These are phyloP conservation scores for Ophiostoma quercus DNA, from an alignment of 2,329 filamentous ascomycete genomes.

Conservation along the genomic window DNA sequence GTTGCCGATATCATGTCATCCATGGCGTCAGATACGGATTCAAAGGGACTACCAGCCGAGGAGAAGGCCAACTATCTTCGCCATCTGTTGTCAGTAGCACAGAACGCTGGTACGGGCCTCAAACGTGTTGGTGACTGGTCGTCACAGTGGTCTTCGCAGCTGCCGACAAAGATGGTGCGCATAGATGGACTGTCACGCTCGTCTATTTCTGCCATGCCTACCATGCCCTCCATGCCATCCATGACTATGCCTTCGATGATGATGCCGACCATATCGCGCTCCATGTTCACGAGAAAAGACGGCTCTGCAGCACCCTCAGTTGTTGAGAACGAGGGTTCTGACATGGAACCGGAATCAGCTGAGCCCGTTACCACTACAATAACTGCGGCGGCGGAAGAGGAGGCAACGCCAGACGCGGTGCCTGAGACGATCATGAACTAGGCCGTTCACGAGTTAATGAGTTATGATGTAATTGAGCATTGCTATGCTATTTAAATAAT, in stretches of 20 bases:
- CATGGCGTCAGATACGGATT: slow-evolving; percentile 21
- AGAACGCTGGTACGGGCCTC: slow-evolving; percentile 44
- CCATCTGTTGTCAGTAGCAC: slow-evolving; percentile 46
- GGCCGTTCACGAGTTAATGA: neutral
- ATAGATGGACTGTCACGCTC: slow-evolving; percentile 32
- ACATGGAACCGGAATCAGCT: neutral
- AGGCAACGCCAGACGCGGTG: neutral
- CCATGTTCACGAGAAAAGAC: neutral
- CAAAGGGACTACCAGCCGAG: slow-evolving; percentile 24
- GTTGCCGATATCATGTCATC: slow-evolving; percentile 25
- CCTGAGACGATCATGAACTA: neutral
- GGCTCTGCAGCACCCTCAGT: neutral
- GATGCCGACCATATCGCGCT: neutral
- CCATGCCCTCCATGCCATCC: slow-evolving; percentile 30
- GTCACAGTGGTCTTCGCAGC: slow-evolving; percentile 35
- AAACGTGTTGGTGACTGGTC: slow-evolving; percentile 28
- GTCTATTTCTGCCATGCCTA: slow-evolving; percentile 32
- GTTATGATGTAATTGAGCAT: neutral
- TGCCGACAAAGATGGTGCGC: slow-evolving; percentile 42
- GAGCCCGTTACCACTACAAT: neutral
- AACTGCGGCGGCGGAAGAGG: neutral
- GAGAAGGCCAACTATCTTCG: slow-evolving; percentile 43
- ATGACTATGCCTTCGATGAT: neutral
- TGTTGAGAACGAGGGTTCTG: neutral
- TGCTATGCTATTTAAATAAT: neutral